Percentiles rank a stretch among this genome's conserved stretches.
phyloP scores from a whole-genome alignment of 2,329 filamentous ascomycete species.

The Aspergillus pseudoviridinutans region DNA sequence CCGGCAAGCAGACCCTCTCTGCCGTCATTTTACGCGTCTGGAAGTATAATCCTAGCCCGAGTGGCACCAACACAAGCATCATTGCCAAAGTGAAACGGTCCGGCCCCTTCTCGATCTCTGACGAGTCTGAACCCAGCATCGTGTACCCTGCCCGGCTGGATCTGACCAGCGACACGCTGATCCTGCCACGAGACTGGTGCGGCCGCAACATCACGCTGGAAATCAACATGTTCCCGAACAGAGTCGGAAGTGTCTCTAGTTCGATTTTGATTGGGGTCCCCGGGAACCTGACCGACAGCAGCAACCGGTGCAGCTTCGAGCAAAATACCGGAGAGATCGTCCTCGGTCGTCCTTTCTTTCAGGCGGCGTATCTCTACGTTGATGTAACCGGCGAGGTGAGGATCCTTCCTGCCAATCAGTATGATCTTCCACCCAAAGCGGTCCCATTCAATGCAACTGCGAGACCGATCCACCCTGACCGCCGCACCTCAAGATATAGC shows the following conservation, averaged over 20 bases:
- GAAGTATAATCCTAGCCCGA: neutral
- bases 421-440: neutral
- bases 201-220: neutral
- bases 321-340: neutral
- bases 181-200: neutral
- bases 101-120: neutral
- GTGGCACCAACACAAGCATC: neutral
- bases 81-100: neutral
- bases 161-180: neutral
- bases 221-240: neutral
- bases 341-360: conserved; percentile 4
- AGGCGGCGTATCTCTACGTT: conserved; percentile 5
- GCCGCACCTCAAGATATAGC: neutral
- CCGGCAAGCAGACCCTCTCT: neutral
- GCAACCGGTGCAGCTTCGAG: neutral
- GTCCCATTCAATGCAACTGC: neutral
- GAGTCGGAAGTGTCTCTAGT: neutral
- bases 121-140: neutral
- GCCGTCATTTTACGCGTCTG: neutral
- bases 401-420: neutral
- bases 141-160: neutral
- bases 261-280: neutral
- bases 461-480: neutral
- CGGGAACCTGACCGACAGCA: neutral
- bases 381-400: neutral